Evolutionary conservation across 768 basidiomycete species (phyloP), one percentile per base, ranked within the genome.

Genomic region (Kwoniella dendrophila): DNA sequence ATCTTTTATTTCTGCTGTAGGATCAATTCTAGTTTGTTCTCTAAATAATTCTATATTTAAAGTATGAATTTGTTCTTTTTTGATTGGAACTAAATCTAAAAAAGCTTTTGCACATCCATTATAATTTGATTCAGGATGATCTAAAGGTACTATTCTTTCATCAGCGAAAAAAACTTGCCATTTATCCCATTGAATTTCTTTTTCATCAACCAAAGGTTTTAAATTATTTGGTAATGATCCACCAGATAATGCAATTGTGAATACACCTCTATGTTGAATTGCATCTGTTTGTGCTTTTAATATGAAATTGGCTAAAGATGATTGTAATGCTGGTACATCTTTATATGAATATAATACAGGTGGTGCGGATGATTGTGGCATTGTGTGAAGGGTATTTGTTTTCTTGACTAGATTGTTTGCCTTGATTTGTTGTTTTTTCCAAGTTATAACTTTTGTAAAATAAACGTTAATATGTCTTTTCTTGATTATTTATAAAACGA

Each of bases 131-230:
- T 98, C 95, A 34, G 86, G 83, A 80, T 95, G 84, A 82, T 96
- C 88, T 75, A 96, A 86, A 7, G 92, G 92, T 24, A 99, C 96
- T 64, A 87, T 86, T 56, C 96, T 90, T 81, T 99, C 96, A 80
- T 99, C 96, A 30, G 88, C 92, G 75, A 96, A 99, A 82, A 89
- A 99, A 72, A 98, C 87, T 67, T 97, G 93, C 95, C 96, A 99
- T 79, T 90, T 90, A 75, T 93, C 87, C 95, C 96, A 99, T 79
- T 88, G 88, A 18, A 92, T 84, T 36, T 83, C 83, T 2, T 80
- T 64, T 67, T 87, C 81, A 50, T 72, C 81, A 67, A 89, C 84
- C 68, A 96, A 86, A 2, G 85, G 87, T 51, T 80, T 83, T 70
- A 99, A 86, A 80, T 89, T 75, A 72, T 80, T 78, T 27, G 95